These are phyloP conservation scores for Dactylellina cionopaga DNA, from an alignment of 2,329 filamentous ascomycete species.

Conservation along the genomic window DNA sequence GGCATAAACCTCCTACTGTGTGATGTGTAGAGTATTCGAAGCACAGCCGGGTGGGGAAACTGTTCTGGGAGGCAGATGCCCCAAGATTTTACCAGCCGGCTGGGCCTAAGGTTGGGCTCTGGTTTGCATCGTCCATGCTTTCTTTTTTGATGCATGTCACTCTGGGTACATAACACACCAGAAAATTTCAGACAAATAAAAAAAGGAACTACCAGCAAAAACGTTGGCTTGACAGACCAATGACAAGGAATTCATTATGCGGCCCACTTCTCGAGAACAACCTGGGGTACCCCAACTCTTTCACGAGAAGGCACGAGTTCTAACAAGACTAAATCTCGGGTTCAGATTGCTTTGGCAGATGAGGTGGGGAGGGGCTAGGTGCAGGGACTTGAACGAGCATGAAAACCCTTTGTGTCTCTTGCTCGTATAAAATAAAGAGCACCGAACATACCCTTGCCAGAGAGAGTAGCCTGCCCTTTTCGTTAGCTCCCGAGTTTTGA, in stretches of 20 bases:
- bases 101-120: conserved; percentile 27
- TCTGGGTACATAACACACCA: conserved; percentile 49
- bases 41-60: conserved; percentile 14
- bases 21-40: conserved; percentile 22
- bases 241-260: background rate
- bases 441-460: conserved; percentile 41
- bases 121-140: conserved; percentile 9
- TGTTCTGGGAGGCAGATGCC: conserved; percentile 21
- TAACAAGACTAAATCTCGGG: conserved; percentile 36
- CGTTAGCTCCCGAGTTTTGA: conserved; percentile 22
- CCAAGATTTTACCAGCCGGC: conserved; percentile 24
- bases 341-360: conserved; percentile 19
- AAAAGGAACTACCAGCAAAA: conserved; percentile 38
- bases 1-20: conserved; percentile 12
- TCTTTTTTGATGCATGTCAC: conserved; percentile 48
- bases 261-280: conserved; percentile 28
- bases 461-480: conserved; percentile 34
- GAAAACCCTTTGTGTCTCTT: conserved; percentile 33
- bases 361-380: conserved; percentile 24
- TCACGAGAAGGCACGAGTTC: conserved; percentile 34
- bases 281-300: conserved; percentile 51
- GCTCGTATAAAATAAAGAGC: conserved; percentile 47
- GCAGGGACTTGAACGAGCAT: conserved; percentile 13
- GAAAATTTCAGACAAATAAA: conserved; percentile 6
- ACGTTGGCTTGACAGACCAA: conserved; percentile 27